phyloP scores from a whole-genome alignment of 192 early-diverging fungal species.

The Coemansia sp. region DNA sequence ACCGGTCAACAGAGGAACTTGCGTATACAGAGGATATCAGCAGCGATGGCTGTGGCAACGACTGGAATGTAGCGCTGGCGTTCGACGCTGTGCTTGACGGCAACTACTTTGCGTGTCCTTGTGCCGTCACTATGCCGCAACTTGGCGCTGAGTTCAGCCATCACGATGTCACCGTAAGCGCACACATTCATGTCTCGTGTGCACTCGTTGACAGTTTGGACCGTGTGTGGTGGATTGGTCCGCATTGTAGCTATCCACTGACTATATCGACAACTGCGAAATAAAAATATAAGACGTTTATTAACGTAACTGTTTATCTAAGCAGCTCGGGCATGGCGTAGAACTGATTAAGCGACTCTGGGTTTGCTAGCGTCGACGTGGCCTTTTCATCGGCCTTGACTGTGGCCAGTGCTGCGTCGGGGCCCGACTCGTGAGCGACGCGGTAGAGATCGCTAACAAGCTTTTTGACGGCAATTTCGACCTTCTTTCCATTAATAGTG shows the following conservation, averaged over 20 bases:
- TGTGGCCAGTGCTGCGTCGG: conserved; percentile 60
- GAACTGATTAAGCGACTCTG: conserved; percentile 83
- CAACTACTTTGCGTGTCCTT: conserved; percentile 47
- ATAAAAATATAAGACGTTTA: conserved; percentile 20
- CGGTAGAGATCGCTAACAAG: conserved; percentile 56
- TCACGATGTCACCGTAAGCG: conserved; percentile 26
- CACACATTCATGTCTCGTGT: conserved; percentile 37
- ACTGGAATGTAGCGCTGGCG: conserved; percentile 29
- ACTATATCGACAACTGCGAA: conserved; percentile 42
- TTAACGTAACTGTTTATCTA: conserved; percentile 50
- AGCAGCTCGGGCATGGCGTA: conserved; percentile 70
- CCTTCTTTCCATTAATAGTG: conserved; percentile 96
- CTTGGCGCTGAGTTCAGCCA: conserved; percentile 30
- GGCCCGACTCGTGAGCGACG: conserved; percentile 34
- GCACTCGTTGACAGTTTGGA: conserved; percentile 30
- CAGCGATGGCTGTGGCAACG: not conserved
- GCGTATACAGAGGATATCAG: not conserved
- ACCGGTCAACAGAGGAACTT: no score
- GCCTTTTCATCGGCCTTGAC: conserved; percentile 74
- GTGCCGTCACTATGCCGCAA: conserved; percentile 36
- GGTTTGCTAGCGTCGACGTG: conserved; percentile 87
- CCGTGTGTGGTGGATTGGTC: conserved; percentile 37
- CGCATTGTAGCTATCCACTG: conserved; percentile 48
- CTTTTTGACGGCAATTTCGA: conserved; percentile 93
- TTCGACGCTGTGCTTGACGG: conserved; percentile 41